Evolutionary conservation across 352 stramenopile species (phyloP).

Genomic region (Albugo laibachii): DNA sequence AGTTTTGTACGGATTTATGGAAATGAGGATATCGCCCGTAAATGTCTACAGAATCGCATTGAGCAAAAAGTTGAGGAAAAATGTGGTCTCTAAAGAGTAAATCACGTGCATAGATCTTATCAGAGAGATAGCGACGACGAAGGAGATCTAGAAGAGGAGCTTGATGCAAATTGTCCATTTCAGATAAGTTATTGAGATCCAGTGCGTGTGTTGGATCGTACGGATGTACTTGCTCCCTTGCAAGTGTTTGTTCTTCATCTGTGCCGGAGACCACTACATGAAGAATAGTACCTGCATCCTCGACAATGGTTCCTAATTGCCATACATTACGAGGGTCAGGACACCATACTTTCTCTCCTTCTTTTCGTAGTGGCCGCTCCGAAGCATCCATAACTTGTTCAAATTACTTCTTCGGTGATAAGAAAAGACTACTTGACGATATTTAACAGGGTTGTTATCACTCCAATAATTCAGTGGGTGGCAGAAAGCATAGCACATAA

Average conservation of each 20-base stretch:
- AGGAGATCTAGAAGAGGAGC: conserved; percentile 80
- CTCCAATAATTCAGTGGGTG: too few species aligned
- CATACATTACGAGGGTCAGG: conserved; percentile 72
- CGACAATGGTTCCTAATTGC: conserved; percentile 67
- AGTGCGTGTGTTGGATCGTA: conserved; percentile 82
- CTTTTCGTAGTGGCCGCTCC: conserved; percentile 1
- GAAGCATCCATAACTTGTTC: too few species aligned
- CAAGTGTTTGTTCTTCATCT: conserved; percentile 65
- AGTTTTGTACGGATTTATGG: conserved; percentile 93
- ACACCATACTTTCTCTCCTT: conserved; percentile 79
- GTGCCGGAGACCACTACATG: conserved; percentile 62
- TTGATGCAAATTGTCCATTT: conserved; percentile 88
- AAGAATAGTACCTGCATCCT: conserved; percentile 71
- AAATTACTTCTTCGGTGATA: too few species aligned
- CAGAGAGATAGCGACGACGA: conserved; percentile 69
- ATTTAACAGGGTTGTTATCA: too few species aligned
- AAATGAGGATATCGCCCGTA: conserved; percentile 90
- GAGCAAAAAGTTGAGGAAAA: not conserved
- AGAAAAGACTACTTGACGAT: too few species aligned
- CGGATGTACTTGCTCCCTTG: conserved; percentile 63
- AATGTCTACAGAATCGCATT: conserved; percentile 44
- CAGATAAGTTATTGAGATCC: conserved; percentile 80
- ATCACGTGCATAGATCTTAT: conserved; percentile 81
- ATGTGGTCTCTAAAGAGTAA: too few species aligned
- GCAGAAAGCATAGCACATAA: too few species aligned